Conservation (phyloP, 2,329 filamentous ascomycete species). For the Penicillium hordei region DNA sequence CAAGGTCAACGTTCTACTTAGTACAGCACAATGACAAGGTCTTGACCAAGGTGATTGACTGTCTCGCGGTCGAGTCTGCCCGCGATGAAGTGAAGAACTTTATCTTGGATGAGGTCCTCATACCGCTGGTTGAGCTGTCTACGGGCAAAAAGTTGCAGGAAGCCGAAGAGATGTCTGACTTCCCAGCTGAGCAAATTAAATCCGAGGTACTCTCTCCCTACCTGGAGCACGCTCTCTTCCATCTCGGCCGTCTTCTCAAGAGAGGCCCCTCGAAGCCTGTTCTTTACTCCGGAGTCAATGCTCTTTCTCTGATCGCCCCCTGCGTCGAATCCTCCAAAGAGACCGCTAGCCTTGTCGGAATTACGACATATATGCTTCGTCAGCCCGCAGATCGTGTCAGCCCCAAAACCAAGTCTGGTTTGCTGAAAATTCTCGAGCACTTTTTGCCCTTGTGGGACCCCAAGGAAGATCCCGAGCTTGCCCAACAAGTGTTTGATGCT, state of each 20-base stretch:
- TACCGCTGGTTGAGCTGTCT: slow-evolving; percentile 64
- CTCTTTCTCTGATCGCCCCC: slow-evolving; percentile 72
- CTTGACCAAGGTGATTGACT: slow-evolving; percentile 70
- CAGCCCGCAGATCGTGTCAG: slow-evolving; percentile 83
- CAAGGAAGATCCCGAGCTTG: slow-evolving; percentile 58
- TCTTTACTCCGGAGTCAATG: slow-evolving; percentile 74
- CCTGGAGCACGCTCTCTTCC: slow-evolving; percentile 64
- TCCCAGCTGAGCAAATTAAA: slow-evolving; percentile 42
- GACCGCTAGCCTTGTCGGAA: slow-evolving; percentile 73
- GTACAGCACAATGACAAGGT: slow-evolving; percentile 59
- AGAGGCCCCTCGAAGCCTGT: slow-evolving; percentile 68
- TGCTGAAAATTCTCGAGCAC: slow-evolving; percentile 76
- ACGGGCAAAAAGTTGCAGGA: slow-evolving; percentile 54
- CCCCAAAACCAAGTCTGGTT: slow-evolving; percentile 75
- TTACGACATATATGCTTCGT: slow-evolving; percentile 76
- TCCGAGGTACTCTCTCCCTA: slow-evolving; percentile 51
- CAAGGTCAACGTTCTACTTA: slow-evolving; percentile 68
- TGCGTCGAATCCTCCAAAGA: slow-evolving; percentile 64
- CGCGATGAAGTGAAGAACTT: slow-evolving; percentile 87
- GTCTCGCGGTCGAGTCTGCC: slow-evolving; percentile 68
- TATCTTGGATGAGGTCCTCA: slow-evolving; percentile 70
- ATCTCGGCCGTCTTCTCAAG: slow-evolving; percentile 54
- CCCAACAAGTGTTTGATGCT: slow-evolving; percentile 67
- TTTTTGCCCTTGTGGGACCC: slow-evolving; percentile 69
- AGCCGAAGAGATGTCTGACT: slow-evolving; percentile 45